Base-by-base conservation (phyloP, 2,329 filamentous ascomycete species). In the Aspergillus sp. region DNA sequence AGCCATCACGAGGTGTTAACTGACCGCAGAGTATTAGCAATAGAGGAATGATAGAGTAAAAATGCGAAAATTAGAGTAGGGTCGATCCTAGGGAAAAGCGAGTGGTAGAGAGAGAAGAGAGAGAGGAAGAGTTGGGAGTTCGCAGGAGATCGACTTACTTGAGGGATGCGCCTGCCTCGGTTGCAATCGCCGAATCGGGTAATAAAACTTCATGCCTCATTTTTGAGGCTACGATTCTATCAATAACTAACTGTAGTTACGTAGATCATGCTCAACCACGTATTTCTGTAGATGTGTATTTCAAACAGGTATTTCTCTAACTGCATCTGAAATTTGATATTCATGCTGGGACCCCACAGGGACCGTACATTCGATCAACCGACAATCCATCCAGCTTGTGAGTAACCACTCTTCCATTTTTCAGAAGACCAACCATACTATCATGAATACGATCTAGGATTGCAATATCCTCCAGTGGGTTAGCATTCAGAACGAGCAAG, bases 381-480 rank as follows among this genome's bases (percentile, higher is more conserved):
- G 41, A 9, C 17, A 49, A 17, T 10, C 41, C 23, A 12, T 39
- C 23, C 12, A 41, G 3, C 2, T 41, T 47, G n/a, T 32, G 19
- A 3, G 41, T n/a, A 33, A 50, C 48, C 15, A 80, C 65, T 7
- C 74, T 65, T 1, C 79, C 79, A 22, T 78, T 78, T 56, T 81
- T 81, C 15, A 82, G 61, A 1, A 81, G 74, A 1, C 68, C 74
- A 44, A 78, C 54, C 6, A 80, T 48, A 22, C 71, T 63, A 51
- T 67, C 65, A 42, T 78, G 70, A 2, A 72, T 72, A 23, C 64
- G 54, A 51, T 75, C 75, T 12, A 82, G 55, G 0, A 79, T 61
- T 0, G 66, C 64, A n/a, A 81, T 70, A 53, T 81, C 71, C 17
- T 79, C 71, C 41, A 81, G 60, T 1, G 78, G 78, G 54, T 80